A percentile compares a stretch with the other conserved stretches of the same genome.
Evolutionary conservation across 306 rosid species (phyloP).

Genomic region (Canavalia ensiformis): DNA sequence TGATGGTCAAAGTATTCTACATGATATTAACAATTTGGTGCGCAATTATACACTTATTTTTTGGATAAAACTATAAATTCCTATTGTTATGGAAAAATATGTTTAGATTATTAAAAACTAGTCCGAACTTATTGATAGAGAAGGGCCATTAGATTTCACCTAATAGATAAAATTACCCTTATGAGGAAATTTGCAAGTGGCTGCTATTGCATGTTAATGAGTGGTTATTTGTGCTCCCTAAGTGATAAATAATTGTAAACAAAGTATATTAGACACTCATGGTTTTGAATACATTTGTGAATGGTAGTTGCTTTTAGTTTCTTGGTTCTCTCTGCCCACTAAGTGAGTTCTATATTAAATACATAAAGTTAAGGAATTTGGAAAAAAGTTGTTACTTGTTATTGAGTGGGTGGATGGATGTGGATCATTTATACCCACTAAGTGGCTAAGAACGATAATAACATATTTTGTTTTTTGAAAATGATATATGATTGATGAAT

Average conservation of each 20-base stretch:
- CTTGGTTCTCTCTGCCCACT: too few species aligned
- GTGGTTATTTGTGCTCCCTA: not conserved
- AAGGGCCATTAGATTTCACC: slow-evolving; percentile 11
- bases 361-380: not conserved
- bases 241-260: not conserved
- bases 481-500: too few species aligned
- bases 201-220: slow-evolving; percentile 3
- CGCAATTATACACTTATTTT: slow-evolving; percentile 33
- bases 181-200: slow-evolving; percentile 4
- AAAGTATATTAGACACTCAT: not conserved
- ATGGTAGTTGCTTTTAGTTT: too few species aligned
- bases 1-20: slow-evolving; percentile 69
- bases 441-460: too few species aligned
- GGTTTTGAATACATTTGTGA: too few species aligned
- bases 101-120: slow-evolving; percentile 21
- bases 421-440: too few species aligned
- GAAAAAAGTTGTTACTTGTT: not conserved
- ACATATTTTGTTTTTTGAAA: too few species aligned
- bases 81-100: not conserved
- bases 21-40: slow-evolving; percentile 67
- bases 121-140: slow-evolving; percentile 1
- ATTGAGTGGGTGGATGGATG: not conserved
- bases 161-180: slow-evolving; percentile 20
- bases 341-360: not conserved
- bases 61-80: slow-evolving; percentile 11